Conservation (phyloP, 179 eudicot species). For the Heliamphora pulchella region DNA sequence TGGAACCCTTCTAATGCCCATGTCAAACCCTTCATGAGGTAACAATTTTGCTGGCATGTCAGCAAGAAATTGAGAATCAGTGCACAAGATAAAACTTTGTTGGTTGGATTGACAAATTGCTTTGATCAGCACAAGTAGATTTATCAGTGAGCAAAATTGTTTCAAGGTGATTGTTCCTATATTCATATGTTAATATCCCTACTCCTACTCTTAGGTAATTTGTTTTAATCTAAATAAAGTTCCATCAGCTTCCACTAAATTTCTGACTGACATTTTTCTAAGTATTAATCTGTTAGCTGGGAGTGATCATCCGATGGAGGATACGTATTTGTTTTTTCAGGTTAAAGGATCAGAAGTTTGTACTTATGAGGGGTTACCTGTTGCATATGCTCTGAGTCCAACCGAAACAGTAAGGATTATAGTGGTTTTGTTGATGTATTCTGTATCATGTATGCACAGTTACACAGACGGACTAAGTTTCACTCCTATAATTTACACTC, state of each 20-base stretch:
- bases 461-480: background rate
- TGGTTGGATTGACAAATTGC: background rate
- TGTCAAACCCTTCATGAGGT: background rate
- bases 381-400: conserved; percentile 77
- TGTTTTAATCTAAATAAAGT: background rate
- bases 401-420: conserved; percentile 67
- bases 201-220: background rate
- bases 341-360: conserved; percentile 83
- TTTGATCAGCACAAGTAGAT: background rate
- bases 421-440: background rate
- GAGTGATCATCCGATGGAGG: background rate
- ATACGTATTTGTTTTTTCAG: conserved; percentile 26
- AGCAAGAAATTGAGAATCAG: background rate
- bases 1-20: background rate
- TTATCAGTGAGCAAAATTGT: background rate
- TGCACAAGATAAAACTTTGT: background rate
- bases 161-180: background rate
- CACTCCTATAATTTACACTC: background rate
- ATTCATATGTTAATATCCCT: background rate
- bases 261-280: background rate
- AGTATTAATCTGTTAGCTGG: background rate
- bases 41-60: background rate
- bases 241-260: background rate
- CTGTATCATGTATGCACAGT: background rate
- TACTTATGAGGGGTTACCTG: conserved; percentile 59